Evolutionary conservation across 805 yeast genomes (phyloP).

Genomic region (Nakazawaea siamensis): DNA sequence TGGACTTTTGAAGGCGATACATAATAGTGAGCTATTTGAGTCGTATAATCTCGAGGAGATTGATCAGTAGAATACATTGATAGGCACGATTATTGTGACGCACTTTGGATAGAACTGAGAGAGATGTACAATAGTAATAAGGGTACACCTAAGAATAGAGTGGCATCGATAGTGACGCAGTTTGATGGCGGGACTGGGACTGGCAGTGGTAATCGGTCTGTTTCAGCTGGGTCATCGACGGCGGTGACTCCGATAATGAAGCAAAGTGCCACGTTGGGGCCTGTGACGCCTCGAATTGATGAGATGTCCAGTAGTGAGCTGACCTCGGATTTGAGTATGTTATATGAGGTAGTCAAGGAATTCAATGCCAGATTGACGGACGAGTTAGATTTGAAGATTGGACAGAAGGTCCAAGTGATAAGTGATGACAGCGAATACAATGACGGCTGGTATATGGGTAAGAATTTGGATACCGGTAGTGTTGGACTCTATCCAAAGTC

Average conservation of each 20-base stretch:
- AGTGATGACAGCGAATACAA: conserved; percentile 90
- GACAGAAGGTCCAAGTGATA: conserved; percentile 81
- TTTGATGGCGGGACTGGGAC: conserved; percentile 1
- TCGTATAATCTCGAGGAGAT: too few relatives aligned
- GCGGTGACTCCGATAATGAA: background rate
- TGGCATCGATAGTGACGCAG: conserved; percentile 8
- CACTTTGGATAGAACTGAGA: too few relatives aligned
- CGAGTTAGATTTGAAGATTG: conserved; percentile 71
- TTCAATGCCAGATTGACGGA: conserved; percentile 85
- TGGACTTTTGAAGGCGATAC: too few relatives aligned
- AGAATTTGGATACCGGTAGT: conserved; percentile 57
- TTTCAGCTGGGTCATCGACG: background rate
- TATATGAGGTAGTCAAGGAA: conserved; percentile 66
- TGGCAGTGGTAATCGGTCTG: background rate
- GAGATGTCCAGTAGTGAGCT: conserved; percentile 9
- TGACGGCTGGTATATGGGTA: conserved; percentile 97
- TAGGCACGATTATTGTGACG: too few relatives aligned
- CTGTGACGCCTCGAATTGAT: background rate
- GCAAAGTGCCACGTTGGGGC: background rate
- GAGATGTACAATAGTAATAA: too few relatives aligned
- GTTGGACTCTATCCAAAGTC: conserved; percentile 90
- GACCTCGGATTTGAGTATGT: conserved; percentile 5
- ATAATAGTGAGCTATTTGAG: too few relatives aligned
- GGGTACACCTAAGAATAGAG: background rate
- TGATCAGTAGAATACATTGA: too few relatives aligned